Evolutionary conservation across 75 land plant genomes (phyloP).

Genomic region (Cryptomeria japonica): DNA sequence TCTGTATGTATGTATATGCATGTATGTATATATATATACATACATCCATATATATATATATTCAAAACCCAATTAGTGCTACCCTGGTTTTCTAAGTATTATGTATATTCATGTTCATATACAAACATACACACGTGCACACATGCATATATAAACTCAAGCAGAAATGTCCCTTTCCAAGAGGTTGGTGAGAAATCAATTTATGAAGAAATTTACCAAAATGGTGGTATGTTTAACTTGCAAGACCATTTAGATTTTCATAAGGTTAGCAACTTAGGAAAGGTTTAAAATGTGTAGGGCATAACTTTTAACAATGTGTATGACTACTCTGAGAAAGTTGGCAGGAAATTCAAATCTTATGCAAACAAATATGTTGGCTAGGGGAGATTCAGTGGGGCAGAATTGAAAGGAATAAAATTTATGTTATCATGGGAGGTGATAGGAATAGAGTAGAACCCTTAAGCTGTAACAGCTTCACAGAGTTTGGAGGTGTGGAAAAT

Average conservation of each 20-base stretch:
- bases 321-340: background rate
- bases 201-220: background rate
- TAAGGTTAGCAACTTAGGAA: background rate
- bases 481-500: too few relatives aligned
- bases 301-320: background rate
- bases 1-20: too few relatives aligned
- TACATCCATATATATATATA: too few relatives aligned
- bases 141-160: background rate
- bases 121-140: background rate
- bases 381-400: too few relatives aligned
- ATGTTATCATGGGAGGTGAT: too few relatives aligned
- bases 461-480: too few relatives aligned
- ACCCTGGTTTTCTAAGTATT: background rate
- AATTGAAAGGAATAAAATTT: too few relatives aligned
- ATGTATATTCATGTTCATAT: too few relatives aligned
- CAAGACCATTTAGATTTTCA: background rate
- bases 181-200: background rate
- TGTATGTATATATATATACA: too few relatives aligned
- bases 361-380: background rate
- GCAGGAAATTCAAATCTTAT: background rate
- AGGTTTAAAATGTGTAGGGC: background rate
- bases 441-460: too few relatives aligned
- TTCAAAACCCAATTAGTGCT: background rate
- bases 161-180: background rate
- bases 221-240: background rate